Percentiles rank a stretch among this genome's conserved stretches.
Conservation (phyloP, 2,329 filamentous ascomycete genomes). For the Elsinoe arachidis region DNA sequence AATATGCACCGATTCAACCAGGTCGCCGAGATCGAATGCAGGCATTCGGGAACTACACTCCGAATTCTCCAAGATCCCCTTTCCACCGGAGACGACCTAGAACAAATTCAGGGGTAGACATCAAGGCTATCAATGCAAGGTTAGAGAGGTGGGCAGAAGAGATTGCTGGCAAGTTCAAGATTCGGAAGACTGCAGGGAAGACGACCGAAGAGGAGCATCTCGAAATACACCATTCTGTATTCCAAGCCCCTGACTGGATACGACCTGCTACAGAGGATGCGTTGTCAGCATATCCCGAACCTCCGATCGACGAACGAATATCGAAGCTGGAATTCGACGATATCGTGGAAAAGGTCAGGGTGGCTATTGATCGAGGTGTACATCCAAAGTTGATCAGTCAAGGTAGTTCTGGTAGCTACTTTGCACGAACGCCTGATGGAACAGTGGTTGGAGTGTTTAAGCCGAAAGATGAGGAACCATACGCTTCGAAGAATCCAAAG, state of each 20-base stretch:
- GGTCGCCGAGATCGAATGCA: conserved; percentile 38
- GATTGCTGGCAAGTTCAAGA: conserved; percentile 95
- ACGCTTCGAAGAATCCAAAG: conserved; percentile 92
- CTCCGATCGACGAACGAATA: conserved; percentile 47
- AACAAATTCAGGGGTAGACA: conserved; percentile 85
- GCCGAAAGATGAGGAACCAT: conserved; percentile 97
- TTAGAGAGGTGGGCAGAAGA: conserved; percentile 96
- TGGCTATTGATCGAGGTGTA: conserved; percentile 80
- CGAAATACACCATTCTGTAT: conserved; percentile 96
- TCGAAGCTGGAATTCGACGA: conserved; percentile 75
- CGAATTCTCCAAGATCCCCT: conserved; percentile 25
- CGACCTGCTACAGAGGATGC: conserved; percentile 69
- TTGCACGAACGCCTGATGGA: conserved; percentile 81
- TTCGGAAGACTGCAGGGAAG: conserved; percentile 64
- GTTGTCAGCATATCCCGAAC: conserved; percentile 49
- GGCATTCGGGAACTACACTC: conserved; percentile 25
- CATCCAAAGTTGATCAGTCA: conserved; percentile 96
- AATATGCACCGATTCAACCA: conserved; percentile 42
- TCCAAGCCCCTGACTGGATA: conserved; percentile 83
- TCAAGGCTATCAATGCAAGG: conserved; percentile 95
- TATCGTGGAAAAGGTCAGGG: conserved; percentile 79
- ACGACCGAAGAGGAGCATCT: conserved; percentile 72
- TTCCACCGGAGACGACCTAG: conserved; percentile 40
- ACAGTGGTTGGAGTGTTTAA: conserved; percentile 98
- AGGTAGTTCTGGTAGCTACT: conserved; percentile 96